These are phyloP conservation scores for Tulasnella calospora DNA, from an alignment of 768 basidiomycete species.

Conservation along the genomic window DNA sequence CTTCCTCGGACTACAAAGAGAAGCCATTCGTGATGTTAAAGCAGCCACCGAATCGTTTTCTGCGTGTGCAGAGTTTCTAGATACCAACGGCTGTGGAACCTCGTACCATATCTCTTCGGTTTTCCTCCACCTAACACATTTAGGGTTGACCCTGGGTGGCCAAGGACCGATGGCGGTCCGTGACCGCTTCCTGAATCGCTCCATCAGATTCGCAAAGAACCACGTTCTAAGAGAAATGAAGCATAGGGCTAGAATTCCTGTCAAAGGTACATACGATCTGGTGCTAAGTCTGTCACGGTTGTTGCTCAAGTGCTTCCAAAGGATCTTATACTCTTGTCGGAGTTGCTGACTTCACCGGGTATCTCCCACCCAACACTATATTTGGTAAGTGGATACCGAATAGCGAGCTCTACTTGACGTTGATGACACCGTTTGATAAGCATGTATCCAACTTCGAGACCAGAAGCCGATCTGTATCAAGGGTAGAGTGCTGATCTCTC, in stretches of 20 bases:
- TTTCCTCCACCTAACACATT: constrained; percentile 46
- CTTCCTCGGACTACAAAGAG: constrained; percentile 52
- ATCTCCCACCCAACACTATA: constrained; percentile 51
- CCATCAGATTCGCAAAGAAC: constrained; percentile 52
- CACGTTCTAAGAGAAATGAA: constrained; percentile 63
- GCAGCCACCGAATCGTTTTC: constrained; percentile 43
- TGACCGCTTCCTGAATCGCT: constrained; percentile 50
- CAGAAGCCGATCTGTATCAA: constrained; percentile 43
- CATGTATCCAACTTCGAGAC: constrained; percentile 41
- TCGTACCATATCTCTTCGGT: constrained; percentile 55
- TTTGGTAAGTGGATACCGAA: constrained; percentile 46
- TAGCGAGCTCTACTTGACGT: constrained; percentile 23
- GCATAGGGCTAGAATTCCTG: constrained; percentile 60
- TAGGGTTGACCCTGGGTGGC: constrained; percentile 40
- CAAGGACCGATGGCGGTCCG: constrained; percentile 33
- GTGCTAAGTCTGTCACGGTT: not conserved
- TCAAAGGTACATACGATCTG: constrained; percentile 43
- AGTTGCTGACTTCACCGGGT: constrained; percentile 59
- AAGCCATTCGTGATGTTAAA: constrained; percentile 48
- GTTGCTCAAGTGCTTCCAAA: not conserved
- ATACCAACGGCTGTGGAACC: constrained; percentile 52
- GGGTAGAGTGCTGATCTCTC: constrained; percentile 53
- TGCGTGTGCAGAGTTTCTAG: constrained; percentile 49
- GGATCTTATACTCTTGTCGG: constrained; percentile 59
- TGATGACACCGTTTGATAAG: constrained; percentile 30